Evolutionary conservation across 176 grass and related monocot genomes (phyloP), one percentile per base, ranked within the genome.

Genomic region (Tuctoria greenei): DNA sequence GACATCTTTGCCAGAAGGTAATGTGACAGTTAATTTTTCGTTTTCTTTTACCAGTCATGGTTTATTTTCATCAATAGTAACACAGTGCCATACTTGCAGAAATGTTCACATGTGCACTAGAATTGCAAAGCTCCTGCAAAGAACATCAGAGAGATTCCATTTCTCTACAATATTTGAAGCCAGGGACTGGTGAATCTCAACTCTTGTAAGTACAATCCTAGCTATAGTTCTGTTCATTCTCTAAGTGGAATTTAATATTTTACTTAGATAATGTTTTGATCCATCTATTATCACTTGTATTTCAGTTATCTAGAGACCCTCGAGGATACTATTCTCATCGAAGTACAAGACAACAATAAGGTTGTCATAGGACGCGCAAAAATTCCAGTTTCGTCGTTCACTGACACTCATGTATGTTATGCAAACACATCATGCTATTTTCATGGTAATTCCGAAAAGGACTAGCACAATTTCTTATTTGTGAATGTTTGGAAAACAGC

Each of bases 151-250:
- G 70, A 72, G 84, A 90, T 75, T 82, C 91, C 47, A 74, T 78
- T 85, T 90, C 81, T 77, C 81, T 65, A 7, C 84, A 82, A 69
- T 90, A 89, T 80, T 79, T 98, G 77, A 89, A 88, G 76, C 88
- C 88, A 47, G 95, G 95, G 68, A 89, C 82, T 34, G 95, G 95
- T 82, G 95, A 94, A 85, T 87, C 91, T 70, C 95, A 98, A 71
- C 75, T 84, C 31, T 98, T 94, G 95, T 98, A 98, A 90, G 95
- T 90, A 51, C 36, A 54, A 46, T 24, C 23, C 9, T 46, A 59
- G 23, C 17, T 55, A 66, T 71, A 49, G 42, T 73, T 68, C 62
- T 43, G 35, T 68, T 54, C 6, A 11, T 69, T 77, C 11, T 54
- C 31, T 34, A 64, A 73, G 15, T 76, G 49, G 36, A 45, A 62